These are phyloP conservation scores for Boletus tomentosulus DNA, from an alignment of 768 basidiomycete species.

Conservation along the genomic window DNA sequence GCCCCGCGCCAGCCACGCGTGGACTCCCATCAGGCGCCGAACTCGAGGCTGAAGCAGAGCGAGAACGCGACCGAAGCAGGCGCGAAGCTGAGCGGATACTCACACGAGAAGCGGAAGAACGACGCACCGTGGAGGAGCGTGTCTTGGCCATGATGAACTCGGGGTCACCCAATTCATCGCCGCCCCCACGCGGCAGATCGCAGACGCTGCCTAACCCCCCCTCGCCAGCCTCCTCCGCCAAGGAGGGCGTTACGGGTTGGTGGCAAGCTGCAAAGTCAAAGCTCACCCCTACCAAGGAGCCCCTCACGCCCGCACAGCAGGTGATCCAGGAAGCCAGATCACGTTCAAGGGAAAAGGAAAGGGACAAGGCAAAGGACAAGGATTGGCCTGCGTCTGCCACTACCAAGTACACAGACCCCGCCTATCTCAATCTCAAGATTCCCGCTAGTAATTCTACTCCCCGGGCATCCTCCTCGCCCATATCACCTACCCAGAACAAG, in stretches of 20 bases:
- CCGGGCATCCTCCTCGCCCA: constrained; percentile 46
- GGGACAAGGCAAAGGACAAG: constrained; percentile 40
- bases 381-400: constrained; percentile 55
- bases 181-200: constrained; percentile 60
- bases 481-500: constrained; percentile 56
- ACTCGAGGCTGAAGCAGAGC: constrained; percentile 74
- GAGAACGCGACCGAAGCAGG: constrained; percentile 71
- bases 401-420: constrained; percentile 53
- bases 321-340: constrained; percentile 72
- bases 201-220: constrained; percentile 54
- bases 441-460: constrained; percentile 46
- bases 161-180: constrained; percentile 36
- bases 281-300: constrained; percentile 74
- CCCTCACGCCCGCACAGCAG: constrained; percentile 82
- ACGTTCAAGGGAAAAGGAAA: constrained; percentile 49
- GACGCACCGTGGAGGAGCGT: constrained; percentile 66
- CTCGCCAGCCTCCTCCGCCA: constrained; percentile 60
- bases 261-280: constrained; percentile 71
- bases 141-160: constrained; percentile 69
- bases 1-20: constrained; percentile 41
- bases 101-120: constrained; percentile 64
- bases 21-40: constrained; percentile 68
- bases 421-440: constrained; percentile 52
- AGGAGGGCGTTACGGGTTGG: constrained; percentile 58
- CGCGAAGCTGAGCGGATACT: constrained; percentile 77